Base-by-base conservation (phyloP, 1,284 basidiomycete species). In the Mrakiaceae sp. region DNA sequence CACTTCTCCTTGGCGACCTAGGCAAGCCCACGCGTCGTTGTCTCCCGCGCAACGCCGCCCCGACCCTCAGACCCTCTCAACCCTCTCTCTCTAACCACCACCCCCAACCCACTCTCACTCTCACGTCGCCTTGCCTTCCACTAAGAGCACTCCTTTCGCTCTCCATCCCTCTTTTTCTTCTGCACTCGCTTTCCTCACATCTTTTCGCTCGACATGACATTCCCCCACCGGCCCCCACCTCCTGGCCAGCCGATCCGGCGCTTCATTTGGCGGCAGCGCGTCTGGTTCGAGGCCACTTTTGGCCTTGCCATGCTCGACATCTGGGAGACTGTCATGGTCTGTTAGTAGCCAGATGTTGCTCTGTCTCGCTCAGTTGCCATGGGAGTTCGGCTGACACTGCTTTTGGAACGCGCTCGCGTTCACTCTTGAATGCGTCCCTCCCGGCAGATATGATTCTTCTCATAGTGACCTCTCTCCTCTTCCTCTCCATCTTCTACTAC, bases 291-390 rank as follows among this genome's bases (percentile, higher is more conserved):
- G 55, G 69, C 72, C 44, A 73, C 73, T 9, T 72, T 75, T 49
- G 73, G 71, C 11, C 68, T 75, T 42, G 70, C 70, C 16, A 74
- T 77, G 74, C 70, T 77, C 65, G 74, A 77, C 67, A 71, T 72
- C 12, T 74, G 74, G 74, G 76, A 77, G 69, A 72, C 72, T 43
- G 67, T 71, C 10, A 67, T 76, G 10, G 68, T 77, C 51, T 69
- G 76, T 77, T 68, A 66, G 76, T 74, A 10, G 2, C 16, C 6
- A 9, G 4, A 3, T 14, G 47, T 46, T 14, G 6, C 43, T 68
- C 10, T 48, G 11, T 44, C 3, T 53, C 48, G 27, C 27, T 27
- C 27, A 27, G 27, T 27, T 27, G 27, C 27, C 27, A 27, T 27
- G 27, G 27, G 27, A 27, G 27, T 27, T 27, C 27, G 27, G 27